Evolutionary conservation across 2,329 filamentous ascomycete genomes (phyloP).

Genomic region (Claviceps purpurea): DNA sequence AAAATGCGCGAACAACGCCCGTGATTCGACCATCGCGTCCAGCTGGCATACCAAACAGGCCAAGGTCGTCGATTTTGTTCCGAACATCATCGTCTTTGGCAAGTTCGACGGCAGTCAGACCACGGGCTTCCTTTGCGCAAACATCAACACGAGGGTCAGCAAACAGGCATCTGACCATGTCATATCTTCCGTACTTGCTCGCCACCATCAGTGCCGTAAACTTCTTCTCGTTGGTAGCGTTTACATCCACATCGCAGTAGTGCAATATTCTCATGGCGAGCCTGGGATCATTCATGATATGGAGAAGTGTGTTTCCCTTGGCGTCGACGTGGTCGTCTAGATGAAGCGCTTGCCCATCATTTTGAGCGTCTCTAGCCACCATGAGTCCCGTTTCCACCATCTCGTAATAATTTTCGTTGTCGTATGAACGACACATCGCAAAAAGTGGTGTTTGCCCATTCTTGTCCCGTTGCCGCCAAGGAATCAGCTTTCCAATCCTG

Average conservation of each 20-base stretch:
- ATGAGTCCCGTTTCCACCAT: slow-evolving; percentile 80
- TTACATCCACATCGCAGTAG: slow-evolving; percentile 86
- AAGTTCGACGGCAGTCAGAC: slow-evolving; percentile 85
- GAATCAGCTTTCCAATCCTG: slow-evolving; percentile 62
- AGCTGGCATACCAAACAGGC: slow-evolving; percentile 62
- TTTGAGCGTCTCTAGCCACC: slow-evolving; percentile 60
- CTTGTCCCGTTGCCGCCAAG: slow-evolving; percentile 84
- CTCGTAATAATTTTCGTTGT: slow-evolving; percentile 69
- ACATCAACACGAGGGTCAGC: slow-evolving; percentile 78
- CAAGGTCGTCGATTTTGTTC: slow-evolving; percentile 89
- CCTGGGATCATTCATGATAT: slow-evolving; percentile 79
- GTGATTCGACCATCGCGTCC: slow-evolving; percentile 71
- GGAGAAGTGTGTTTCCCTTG: slow-evolving; percentile 90
- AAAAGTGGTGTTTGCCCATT: slow-evolving; percentile 98
- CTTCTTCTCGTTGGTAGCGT: slow-evolving; percentile 85
- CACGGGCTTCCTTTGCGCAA: slow-evolving; percentile 69
- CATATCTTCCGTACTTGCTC: slow-evolving; percentile 92
- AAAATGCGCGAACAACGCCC: slow-evolving; percentile 86
- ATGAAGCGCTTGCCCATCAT: slow-evolving; percentile 67
- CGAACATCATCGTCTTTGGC: slow-evolving; percentile 96
- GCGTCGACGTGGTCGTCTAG: slow-evolving; percentile 84
- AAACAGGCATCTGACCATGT: slow-evolving; percentile 82
- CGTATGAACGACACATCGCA: slow-evolving; percentile 87
- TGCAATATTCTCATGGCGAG: slow-evolving; percentile 64
- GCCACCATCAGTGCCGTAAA: slow-evolving; percentile 97